A percentile compares a stretch with the other conserved stretches of the same genome.
These are phyloP conservation scores for Adansonia grandidieri DNA, from an alignment of 441 rosid genomes.

Conservation along the genomic window DNA sequence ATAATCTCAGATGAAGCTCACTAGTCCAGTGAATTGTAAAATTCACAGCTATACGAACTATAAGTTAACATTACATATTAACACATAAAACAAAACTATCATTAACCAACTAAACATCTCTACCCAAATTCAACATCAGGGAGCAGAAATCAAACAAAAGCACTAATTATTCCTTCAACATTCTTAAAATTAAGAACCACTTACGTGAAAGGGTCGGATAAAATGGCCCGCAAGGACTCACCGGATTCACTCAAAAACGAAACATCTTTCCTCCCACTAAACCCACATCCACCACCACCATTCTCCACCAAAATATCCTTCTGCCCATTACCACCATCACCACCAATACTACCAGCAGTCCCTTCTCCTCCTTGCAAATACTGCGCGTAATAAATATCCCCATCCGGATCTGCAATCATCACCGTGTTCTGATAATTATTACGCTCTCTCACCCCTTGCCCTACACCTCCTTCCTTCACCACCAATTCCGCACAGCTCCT, in stretches of 20 bases:
- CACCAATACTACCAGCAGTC: conserved; percentile 13
- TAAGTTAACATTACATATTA: neutral
- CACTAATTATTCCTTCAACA: neutral
- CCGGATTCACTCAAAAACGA: conserved; percentile 54
- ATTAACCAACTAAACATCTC: neutral
- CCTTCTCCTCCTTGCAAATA: conserved; percentile 52
- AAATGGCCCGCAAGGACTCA: conserved; percentile 66
- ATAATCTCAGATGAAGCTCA: conserved; percentile 5
- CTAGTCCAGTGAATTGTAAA: neutral
- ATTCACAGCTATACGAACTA: neutral
- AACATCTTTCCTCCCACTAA: conserved; percentile 74
- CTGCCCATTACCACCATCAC: conserved; percentile 31
- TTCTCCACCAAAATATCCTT: conserved; percentile 56
- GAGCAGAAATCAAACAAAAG: conserved; percentile 5
- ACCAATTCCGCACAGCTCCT: conserved; percentile 48
- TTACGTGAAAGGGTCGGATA: conserved; percentile 84
- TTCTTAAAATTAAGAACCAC: conserved; percentile 23
- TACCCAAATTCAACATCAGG: conserved; percentile 3
- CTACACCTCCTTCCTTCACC: conserved; percentile 49
- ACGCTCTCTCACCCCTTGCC: conserved; percentile 37
- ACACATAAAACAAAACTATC: neutral
- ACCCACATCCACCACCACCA: conserved; percentile 56
- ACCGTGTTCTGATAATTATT: conserved; percentile 35
- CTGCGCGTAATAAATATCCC: conserved; percentile 62
- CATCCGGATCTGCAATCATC: conserved; percentile 58